Evolutionary conservation across 2,329 filamentous ascomycete genomes (phyloP), one percentile per base, ranked within the genome.

Genomic region (Xylaria sp.): DNA sequence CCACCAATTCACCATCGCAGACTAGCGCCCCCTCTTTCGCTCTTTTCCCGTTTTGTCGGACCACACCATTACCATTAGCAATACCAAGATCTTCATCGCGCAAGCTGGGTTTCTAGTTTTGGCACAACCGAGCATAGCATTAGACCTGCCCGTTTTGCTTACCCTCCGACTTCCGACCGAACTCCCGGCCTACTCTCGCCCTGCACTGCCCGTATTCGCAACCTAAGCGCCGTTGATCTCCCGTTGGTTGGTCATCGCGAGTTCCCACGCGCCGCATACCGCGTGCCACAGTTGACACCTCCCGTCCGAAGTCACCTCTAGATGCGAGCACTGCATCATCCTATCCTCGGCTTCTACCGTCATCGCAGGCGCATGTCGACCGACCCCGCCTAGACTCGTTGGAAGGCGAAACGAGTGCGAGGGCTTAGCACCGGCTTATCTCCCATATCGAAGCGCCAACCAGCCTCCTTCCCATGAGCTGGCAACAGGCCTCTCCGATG

Each of bases 401-500:
- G 74, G 76, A 74, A 71, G 74, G 76, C 74, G 74, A 75, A 73
- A 74, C 74, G 72, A 74, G 65, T 67, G 71, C 59, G 65, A 74
- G 67, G 65, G 67, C 59, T 65, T 60, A 71, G 61, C 48, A 65
- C 71, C 69, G 68, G 67, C 67, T 66, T 57, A 45, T 55, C 60
- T 47, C n/a, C 61, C 47, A 14, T 27, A n/a, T 62, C 9, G 11
- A 67, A 59, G 42, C 14, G 32, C 54, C 53, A 45, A 45, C 24
- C 17, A 6, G 34, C 61, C 19, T 39, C 4, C 24, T 27, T 27
- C 67, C 68, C 64, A 80, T 80, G 79, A 80, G 78, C 72, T 80
- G 78, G 78, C 77, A 78, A 75, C 75, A 79, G 62, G 72, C 74
- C 64, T 75, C 78, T 56, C 76, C 76, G 65, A 83, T 84, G 82